Base-by-base conservation (phyloP, 2,329 filamentous ascomycete genomes). In the Pseudogymnoascus sp. region DNA sequence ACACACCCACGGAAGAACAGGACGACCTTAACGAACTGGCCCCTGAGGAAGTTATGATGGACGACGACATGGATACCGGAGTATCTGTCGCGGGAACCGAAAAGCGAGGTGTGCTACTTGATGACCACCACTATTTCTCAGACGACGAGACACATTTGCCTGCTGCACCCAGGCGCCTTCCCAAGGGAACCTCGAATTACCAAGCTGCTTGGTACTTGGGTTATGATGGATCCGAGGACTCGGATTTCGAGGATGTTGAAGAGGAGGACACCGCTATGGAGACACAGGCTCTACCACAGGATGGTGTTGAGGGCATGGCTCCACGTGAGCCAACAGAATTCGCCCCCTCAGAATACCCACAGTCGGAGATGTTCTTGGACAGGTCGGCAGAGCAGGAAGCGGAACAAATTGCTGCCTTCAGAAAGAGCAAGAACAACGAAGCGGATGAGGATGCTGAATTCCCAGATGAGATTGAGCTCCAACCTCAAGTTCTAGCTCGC, bases 121-220 rank as follows among this genome's bases (percentile, higher is more conserved):
- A 99, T 68, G 93, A 97, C 68, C 93, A 99, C 74, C 93, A 97
- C 73, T 99, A 99, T 75, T 99, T 97, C 72, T 92, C 92, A 0
- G 93, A 97, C 45, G 91, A 94, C 55, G 88, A 94, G 61, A 80
- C 82, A 43, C 80, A 85, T 61, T 78, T 81, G 16, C 78, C 85
- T 16, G 76, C 81, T 37, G 76, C 78, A 33, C 90, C 90, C 6
- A 94, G 88, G 75, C 85, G 85, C 65, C 76, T 99, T 21, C 94
- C 94, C 0, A 90, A 87, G 74, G 94, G 94, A 66, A 99, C 94
- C 2, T 97, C 94, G 39, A 85, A 88, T 62, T 97, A 97, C 75
- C 94, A 99, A 76, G 84, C 92, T 21, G 92, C 93, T 8, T 99
- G 94, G 94, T 97, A 90, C 72, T 77, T 99, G 37, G 88, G 85